Conservation (phyloP, 2,329 filamentous ascomycete species). For the Bisporella sp. region DNA sequence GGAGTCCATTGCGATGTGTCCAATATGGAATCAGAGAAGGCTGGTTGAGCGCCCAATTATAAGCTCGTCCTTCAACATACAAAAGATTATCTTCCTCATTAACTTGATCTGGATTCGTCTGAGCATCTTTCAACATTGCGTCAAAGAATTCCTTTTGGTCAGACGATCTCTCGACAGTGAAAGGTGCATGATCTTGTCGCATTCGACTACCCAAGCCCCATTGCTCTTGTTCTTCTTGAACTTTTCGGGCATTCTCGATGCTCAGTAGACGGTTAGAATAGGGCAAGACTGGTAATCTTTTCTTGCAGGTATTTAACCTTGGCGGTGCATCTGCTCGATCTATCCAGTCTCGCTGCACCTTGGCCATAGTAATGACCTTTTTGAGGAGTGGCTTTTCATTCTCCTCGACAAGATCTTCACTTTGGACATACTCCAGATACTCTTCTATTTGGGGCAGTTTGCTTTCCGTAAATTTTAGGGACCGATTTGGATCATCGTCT, state of each 20-base stretch:
- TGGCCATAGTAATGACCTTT: constrained; percentile 17
- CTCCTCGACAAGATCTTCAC: constrained; percentile 1
- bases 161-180: constrained; percentile 12
- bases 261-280: constrained; percentile 15
- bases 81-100: constrained; percentile 15
- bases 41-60: constrained; percentile 15
- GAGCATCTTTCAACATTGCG: constrained; percentile 11
- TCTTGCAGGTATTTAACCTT: background rate
- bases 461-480: constrained; percentile 30
- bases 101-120: constrained; percentile 10
- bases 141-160: constrained; percentile 16
- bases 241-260: constrained; percentile 1
- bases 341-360: constrained; percentile 19
- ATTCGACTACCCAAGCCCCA: constrained; percentile 11
- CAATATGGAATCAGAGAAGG: constrained; percentile 20
- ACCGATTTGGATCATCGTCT: constrained; percentile 40
- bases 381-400: constrained; percentile 10
- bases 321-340: background rate
- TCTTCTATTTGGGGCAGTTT: constrained; percentile 27
- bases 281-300: background rate
- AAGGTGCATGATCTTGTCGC: constrained; percentile 18
- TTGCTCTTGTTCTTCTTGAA: constrained; percentile 7
- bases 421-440: constrained; percentile 16
- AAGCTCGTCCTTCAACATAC: constrained; percentile 17
- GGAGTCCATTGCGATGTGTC: constrained; percentile 21